phyloP scores from a whole-genome alignment of 768 basidiomycete genomes.

The Crassisporium funariophilum region DNA sequence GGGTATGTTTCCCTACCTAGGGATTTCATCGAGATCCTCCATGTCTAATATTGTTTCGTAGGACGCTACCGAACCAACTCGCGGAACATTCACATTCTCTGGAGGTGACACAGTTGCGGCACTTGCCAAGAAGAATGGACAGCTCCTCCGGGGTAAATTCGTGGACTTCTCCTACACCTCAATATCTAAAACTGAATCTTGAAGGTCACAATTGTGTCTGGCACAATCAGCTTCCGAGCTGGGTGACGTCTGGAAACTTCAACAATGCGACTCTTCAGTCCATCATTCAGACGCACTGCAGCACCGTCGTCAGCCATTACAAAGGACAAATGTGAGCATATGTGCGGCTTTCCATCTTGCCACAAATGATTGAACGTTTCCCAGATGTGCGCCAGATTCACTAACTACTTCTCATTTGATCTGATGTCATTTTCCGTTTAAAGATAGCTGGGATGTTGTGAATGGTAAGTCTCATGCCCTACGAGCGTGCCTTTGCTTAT shows the following conservation, averaged over 20 bases:
- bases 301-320: conserved; percentile 52
- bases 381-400: conserved; percentile 19
- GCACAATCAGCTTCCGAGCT: conserved; percentile 55
- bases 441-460: conserved; percentile 55
- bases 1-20: conserved; percentile 37
- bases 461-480: conserved; percentile 39
- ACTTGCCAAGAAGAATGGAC: conserved; percentile 46
- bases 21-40: background rate
- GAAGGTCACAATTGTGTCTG: conserved; percentile 53
- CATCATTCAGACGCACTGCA: conserved; percentile 51
- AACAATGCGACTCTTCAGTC: conserved; percentile 39
- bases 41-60: conserved; percentile 15
- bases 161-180: background rate
- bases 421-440: background rate
- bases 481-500: conserved; percentile 6
- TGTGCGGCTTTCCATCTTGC: background rate
- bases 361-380: background rate
- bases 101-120: conserved; percentile 48
- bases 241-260: conserved; percentile 49
- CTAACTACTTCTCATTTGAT: background rate
- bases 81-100: conserved; percentile 50
- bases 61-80: conserved; percentile 57
- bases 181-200: background rate
- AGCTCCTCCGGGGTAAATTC: conserved; percentile 44
- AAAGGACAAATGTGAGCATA: conserved; percentile 48